These are phyloP conservation scores for Crucihimalaya himalaica DNA, from an alignment of 345 rosid genomes.

Conservation along the genomic window DNA sequence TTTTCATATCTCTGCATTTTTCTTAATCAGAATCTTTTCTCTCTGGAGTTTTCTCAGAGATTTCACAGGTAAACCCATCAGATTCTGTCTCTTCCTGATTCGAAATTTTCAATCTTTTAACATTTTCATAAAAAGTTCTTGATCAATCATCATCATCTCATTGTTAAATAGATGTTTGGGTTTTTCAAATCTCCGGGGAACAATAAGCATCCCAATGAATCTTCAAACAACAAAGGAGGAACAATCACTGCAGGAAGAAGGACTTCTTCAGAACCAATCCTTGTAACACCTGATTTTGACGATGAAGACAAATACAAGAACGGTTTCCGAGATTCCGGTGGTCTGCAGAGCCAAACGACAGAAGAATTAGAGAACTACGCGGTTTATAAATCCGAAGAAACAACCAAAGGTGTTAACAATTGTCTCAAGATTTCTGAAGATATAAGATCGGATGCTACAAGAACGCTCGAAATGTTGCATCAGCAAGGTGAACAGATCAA, in stretches of 20 bases:
- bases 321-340: slow-evolving; percentile 72
- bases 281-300: slow-evolving; percentile 42
- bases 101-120: background rate
- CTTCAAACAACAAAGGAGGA: slow-evolving; percentile 45
- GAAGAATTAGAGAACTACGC: slow-evolving; percentile 90
- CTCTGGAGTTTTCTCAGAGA: background rate
- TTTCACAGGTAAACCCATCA: background rate
- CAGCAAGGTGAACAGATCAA: slow-evolving; percentile 86
- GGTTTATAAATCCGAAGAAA: slow-evolving; percentile 81
- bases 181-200: slow-evolving; percentile 54
- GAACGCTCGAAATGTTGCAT: slow-evolving; percentile 81
- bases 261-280: slow-evolving; percentile 68
- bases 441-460: slow-evolving; percentile 72
- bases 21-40: slow-evolving; percentile 3
- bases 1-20: background rate
- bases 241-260: slow-evolving; percentile 53
- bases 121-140: background rate
- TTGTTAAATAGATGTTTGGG: slow-evolving; percentile 61
- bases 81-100: background rate
- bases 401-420: slow-evolving; percentile 68
- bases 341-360: slow-evolving; percentile 68
- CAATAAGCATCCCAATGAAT: slow-evolving; percentile 42
- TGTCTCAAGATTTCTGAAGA: slow-evolving; percentile 84
- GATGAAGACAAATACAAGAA: slow-evolving; percentile 55
- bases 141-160: background rate